A percentile compares a stretch with the other conserved stretches of the same genome.
Evolutionary conservation across 2,329 filamentous ascomycete genomes (phyloP).

Genomic region (Ceratocystis eucalypticola): DNA sequence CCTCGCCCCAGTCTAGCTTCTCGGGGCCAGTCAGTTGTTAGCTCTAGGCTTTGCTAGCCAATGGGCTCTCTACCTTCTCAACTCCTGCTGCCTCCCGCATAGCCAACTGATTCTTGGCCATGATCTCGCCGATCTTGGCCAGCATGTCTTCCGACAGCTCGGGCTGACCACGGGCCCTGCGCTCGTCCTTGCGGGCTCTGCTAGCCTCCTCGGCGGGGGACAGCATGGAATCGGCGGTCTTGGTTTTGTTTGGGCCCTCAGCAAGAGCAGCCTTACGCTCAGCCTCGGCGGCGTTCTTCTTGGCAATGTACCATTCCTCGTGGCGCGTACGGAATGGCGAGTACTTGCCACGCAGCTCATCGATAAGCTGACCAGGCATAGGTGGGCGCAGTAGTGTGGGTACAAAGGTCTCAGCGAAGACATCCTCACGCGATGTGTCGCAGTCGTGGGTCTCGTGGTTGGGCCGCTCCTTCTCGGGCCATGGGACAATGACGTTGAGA

Average conservation of each 20-base stretch:
- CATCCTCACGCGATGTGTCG: slow-evolving; percentile 65
- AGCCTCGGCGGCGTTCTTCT: slow-evolving; percentile 46
- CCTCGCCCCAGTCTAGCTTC: neutral
- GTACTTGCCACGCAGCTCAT: slow-evolving; percentile 77
- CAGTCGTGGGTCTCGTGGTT: slow-evolving; percentile 39
- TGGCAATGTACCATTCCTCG: slow-evolving; percentile 55
- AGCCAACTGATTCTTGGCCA: slow-evolving; percentile 39
- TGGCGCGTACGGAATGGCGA: slow-evolving; percentile 70
- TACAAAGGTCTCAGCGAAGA: slow-evolving; percentile 61
- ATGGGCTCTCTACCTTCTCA: slow-evolving; percentile 11
- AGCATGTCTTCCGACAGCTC: slow-evolving; percentile 45
- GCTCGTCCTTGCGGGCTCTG: slow-evolving; percentile 38
- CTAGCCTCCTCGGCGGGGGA: slow-evolving; percentile 49
- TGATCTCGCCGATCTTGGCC: slow-evolving; percentile 47
- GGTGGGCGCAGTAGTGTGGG: slow-evolving; percentile 67
- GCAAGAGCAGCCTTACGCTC: slow-evolving; percentile 29
- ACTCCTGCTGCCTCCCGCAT: slow-evolving; percentile 17
- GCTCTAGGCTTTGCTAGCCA: slow-evolving; percentile 11
- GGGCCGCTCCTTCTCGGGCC: slow-evolving; percentile 51
- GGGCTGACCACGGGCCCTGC: slow-evolving; percentile 41
- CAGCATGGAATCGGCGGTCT: slow-evolving; percentile 30
- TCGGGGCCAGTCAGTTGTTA: neutral
- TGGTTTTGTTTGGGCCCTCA: slow-evolving; percentile 23
- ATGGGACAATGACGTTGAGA: slow-evolving; percentile 60
- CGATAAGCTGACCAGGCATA: slow-evolving; percentile 63